Evolutionary conservation across 805 yeast genomes (phyloP).

Genomic region (Isabelozyma gotoi): DNA sequence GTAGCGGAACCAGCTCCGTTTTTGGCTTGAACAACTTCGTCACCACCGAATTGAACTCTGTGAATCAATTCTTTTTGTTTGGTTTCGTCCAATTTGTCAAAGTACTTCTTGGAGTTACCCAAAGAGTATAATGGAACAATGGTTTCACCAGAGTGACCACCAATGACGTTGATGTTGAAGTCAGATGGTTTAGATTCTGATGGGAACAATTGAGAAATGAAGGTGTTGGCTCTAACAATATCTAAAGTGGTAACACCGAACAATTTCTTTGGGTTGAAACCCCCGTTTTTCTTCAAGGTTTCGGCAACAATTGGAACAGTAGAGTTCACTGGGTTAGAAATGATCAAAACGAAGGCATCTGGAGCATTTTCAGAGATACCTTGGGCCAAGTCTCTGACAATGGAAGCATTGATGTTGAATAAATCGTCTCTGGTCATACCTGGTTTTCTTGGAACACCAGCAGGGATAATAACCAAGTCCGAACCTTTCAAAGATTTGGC

Average conservation of each 20-base stretch:
- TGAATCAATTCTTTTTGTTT: constrained; percentile 65
- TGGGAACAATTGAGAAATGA: constrained; percentile 57
- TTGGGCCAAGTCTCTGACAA: constrained; percentile 69
- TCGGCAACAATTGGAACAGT: constrained; percentile 89
- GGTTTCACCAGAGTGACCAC: constrained; percentile 95
- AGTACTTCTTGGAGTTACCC: constrained; percentile 32
- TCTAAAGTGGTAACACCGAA: constrained; percentile 91
- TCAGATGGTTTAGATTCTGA: constrained; percentile 48
- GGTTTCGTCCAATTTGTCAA: constrained; percentile 54
- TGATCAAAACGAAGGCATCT: constrained; percentile 73
- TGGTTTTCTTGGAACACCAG: constrained; percentile 92
- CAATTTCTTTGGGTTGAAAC: constrained; percentile 67
- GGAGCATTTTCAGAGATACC: constrained; percentile 75
- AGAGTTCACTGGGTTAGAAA: constrained; percentile 93
- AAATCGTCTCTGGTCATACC: constrained; percentile 93
- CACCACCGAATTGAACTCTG: constrained; percentile 94
- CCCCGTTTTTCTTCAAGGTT: constrained; percentile 65
- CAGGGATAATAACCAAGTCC: constrained; percentile 63
- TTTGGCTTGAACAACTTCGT: constrained; percentile 84
- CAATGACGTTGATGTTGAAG: constrained; percentile 72
- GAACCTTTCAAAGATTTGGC: constrained; percentile 45
- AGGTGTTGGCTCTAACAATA: constrained; percentile 83
- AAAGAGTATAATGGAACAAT: constrained; percentile 80
- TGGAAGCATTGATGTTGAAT: constrained; percentile 80
- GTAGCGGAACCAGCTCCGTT: constrained; percentile 85